Evolutionary conservation across 116 monocot genomes (phyloP).

Genomic region (Iris pallida): DNA sequence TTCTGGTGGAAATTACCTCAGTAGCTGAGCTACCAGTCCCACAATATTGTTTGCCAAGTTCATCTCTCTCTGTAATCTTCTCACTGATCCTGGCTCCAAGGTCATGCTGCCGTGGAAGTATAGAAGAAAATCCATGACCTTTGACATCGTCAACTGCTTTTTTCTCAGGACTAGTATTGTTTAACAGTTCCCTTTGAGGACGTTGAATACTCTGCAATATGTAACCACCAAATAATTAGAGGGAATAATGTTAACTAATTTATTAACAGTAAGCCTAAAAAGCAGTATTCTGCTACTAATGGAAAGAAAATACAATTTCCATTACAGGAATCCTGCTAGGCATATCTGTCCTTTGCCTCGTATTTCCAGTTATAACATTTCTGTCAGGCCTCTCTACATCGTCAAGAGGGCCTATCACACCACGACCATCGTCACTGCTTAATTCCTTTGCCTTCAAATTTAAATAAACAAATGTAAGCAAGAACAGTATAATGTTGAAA

Average conservation of each 20-base stretch:
- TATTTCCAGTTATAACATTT: slow-evolving; percentile 20
- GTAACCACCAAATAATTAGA: background rate
- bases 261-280: background rate
- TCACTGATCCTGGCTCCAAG: slow-evolving; percentile 26
- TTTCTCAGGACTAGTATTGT: slow-evolving; percentile 29
- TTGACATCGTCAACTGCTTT: slow-evolving; percentile 23
- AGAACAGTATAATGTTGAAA: too few relatives aligned
- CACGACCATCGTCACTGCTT: slow-evolving; percentile 17
- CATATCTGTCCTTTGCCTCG: slow-evolving; percentile 38
- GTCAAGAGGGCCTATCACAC: slow-evolving; percentile 5
- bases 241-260: background rate
- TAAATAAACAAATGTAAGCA: background rate
- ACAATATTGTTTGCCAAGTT: slow-evolving; percentile 35
- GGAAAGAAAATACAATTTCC: slow-evolving; percentile 4
- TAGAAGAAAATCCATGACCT: slow-evolving; percentile 29
- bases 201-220: slow-evolving; percentile 46
- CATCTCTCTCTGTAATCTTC: slow-evolving; percentile 31
- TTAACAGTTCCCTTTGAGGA: slow-evolving; percentile 29
- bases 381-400: slow-evolving; percentile 37
- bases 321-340: slow-evolving; percentile 36
- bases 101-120: slow-evolving; percentile 33
- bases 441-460: slow-evolving; percentile 34
- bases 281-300: background rate
- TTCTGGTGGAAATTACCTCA: slow-evolving; percentile 17
- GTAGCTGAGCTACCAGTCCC: slow-evolving; percentile 13